Base-by-base conservation (phyloP, 2,329 filamentous ascomycete species). In the Cladosporium oxysporum region DNA sequence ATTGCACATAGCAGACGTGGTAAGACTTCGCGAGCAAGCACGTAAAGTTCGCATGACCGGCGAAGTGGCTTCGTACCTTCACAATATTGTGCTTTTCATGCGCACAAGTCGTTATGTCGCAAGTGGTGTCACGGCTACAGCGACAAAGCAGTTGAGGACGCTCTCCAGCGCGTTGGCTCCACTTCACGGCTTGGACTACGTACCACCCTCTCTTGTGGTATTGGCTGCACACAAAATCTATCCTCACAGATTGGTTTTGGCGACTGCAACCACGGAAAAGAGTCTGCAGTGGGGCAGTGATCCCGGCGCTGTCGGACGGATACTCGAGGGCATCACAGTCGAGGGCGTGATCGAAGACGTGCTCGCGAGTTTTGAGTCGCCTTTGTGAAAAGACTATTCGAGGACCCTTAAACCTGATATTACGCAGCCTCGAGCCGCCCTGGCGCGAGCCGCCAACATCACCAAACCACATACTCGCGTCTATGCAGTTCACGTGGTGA, bases 221-320 rank as follows among this genome's bases (percentile, higher is more conserved):
- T 83, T 99, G 55, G 95, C 95, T 5, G 89, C 90, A 1, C 87
- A 87, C 67, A 98, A 98, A 80, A 86, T 96, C 28, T 99, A 96
- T 75, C 84, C 90, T 21, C 95, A 99, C 79, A 89, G 93, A 10
- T 88, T 99, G 35, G 79, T 86, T 16, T 85, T 97, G 64, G 87
- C 90, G 0, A 79, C 80, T 1, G 85, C 91, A 0, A 85, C 87
- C 68, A 87, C 88, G 66, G 95, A 98, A 80, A 85, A 93, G 58
- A 97, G 93, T 76, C 85, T 97, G 82, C 92, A 97, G 76, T 99
- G 96, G 88, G 95, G 95, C 0, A 97, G 94, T 76, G 88, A 90
- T 62, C 71, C 90, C 0, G 83, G 85, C 33, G 90, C 91, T 4
- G 87, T 97, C 1, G 83, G 85, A 69, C 83, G 84, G 18, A 71